Percentiles rank a stretch among this genome's conserved stretches.
phyloP scores from a whole-genome alignment of 768 basidiomycete genomes.

The Steccherinum ochraceum region DNA sequence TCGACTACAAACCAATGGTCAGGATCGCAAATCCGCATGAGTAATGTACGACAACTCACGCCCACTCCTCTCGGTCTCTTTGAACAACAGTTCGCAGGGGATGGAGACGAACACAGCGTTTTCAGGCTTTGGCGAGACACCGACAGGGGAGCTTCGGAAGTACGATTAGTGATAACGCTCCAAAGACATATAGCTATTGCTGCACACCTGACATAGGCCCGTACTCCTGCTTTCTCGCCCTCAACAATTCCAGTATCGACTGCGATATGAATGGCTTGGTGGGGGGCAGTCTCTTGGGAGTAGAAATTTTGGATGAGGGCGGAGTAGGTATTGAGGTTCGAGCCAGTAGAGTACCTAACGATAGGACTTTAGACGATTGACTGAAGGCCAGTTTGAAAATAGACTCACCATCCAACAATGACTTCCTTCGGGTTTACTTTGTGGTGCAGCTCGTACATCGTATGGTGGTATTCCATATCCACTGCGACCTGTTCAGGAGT shows the following conservation, averaged over 20 bases:
- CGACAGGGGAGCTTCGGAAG: slow-evolving; percentile 74
- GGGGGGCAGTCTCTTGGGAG: slow-evolving; percentile 82
- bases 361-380: not conserved
- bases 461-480: slow-evolving; percentile 93
- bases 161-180: not conserved
- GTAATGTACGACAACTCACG: slow-evolving; percentile 62
- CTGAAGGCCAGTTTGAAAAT: no score
- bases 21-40: slow-evolving; percentile 5
- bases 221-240: slow-evolving; percentile 62
- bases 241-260: slow-evolving; percentile 78
- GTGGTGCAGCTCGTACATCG: slow-evolving; percentile 87
- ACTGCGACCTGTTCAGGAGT: slow-evolving; percentile 91
- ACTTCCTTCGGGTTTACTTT: slow-evolving; percentile 81
- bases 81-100: slow-evolving; percentile 79
- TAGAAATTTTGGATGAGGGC: slow-evolving; percentile 98
- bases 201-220: slow-evolving; percentile 78
- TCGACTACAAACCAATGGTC: slow-evolving; percentile 65
- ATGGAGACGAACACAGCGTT: slow-evolving; percentile 94
- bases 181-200: not conserved
- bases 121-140: slow-evolving; percentile 84
- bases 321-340: slow-evolving; percentile 87
- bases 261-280: slow-evolving; percentile 86
- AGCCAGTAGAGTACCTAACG: slow-evolving; percentile 88
- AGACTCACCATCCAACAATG: slow-evolving; percentile 88
- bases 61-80: slow-evolving; percentile 79